Percentiles rank a stretch among this genome's conserved stretches.
These are phyloP conservation scores for Pythium periplocum DNA, from an alignment of 352 stramenopile species.

Conservation along the genomic window DNA sequence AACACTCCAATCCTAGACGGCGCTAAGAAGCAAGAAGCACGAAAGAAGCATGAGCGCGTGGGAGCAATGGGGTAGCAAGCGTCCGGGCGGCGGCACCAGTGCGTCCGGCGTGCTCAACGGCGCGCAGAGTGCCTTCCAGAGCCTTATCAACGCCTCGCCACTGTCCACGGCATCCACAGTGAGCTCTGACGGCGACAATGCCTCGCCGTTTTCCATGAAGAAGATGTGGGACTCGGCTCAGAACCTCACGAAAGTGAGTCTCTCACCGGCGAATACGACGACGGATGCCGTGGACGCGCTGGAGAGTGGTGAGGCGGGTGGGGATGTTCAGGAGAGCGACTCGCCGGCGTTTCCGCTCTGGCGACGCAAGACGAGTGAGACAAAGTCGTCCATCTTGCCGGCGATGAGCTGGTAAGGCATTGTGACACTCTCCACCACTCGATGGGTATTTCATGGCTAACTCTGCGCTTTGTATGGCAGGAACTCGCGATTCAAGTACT, in stretches of 20 bases:
- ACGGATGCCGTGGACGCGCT: conserved; percentile 29
- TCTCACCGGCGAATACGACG: conserved; percentile 4
- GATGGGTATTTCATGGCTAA: not conserved
- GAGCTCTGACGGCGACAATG: conserved; percentile 19
- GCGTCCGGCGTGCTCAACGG: conserved; percentile 17
- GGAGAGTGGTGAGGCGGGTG: conserved; percentile 36
- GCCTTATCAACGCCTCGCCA: conserved; percentile 37
- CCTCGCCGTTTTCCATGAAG: conserved; percentile 32
- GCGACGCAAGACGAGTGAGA: conserved; percentile 29
- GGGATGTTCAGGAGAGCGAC: conserved; percentile 17
- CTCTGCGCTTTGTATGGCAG: conserved; percentile 13
- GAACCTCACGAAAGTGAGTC: conserved; percentile 34
- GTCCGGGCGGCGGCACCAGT: conserved; percentile 19
- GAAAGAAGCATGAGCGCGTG: conserved; percentile 29
- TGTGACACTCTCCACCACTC: not conserved
- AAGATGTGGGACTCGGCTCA: conserved; percentile 63
- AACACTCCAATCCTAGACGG: no score
- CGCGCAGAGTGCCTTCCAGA: conserved; percentile 48
- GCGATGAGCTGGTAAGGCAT: conserved; percentile 49
- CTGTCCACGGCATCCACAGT: conserved; percentile 37
- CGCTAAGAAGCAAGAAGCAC: no score
- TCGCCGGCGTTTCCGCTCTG: conserved; percentile 33
- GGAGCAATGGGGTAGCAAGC: conserved; percentile 73
- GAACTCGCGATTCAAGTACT: conserved; percentile 79
- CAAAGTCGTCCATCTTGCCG: conserved; percentile 27